A percentile compares a stretch with the other conserved stretches of the same genome.
Evolutionary conservation across 208 protist genomes (phyloP).

Genomic region (Leishmania gerbilli): DNA sequence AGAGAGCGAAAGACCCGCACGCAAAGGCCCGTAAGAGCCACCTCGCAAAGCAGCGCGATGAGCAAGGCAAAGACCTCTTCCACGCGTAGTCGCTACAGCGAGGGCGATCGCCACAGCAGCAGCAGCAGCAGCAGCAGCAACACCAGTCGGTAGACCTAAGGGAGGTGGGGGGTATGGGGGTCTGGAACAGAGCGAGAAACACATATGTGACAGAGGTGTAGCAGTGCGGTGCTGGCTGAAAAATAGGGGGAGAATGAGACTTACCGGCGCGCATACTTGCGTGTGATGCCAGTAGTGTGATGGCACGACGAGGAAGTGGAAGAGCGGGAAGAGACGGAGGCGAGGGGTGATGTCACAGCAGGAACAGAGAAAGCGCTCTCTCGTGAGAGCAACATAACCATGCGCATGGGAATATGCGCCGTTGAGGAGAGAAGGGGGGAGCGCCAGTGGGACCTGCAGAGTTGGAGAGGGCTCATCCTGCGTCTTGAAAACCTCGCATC

Average conservation of each 20-base stretch:
- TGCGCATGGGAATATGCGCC: background rate
- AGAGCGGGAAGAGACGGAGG: slow-evolving; percentile 1
- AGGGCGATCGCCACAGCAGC: background rate
- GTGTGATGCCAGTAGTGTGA: background rate
- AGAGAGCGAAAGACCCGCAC: background rate
- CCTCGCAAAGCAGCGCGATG: background rate
- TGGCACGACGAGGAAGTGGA: slow-evolving; percentile 2
- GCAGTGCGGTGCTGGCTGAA: background rate
- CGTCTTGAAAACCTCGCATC: background rate
- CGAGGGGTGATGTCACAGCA: background rate
- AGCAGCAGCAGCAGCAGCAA: background rate
- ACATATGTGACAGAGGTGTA: background rate
- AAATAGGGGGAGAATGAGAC: background rate
- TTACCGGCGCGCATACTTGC: background rate
- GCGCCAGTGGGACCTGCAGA: background rate
- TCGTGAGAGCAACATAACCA: background rate
- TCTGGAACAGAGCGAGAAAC: background rate
- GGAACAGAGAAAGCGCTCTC: background rate
- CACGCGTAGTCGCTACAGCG: background rate
- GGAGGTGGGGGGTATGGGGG: background rate
- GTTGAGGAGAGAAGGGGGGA: background rate
- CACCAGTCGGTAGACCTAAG: background rate
- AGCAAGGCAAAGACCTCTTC: background rate
- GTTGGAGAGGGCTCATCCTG: background rate
- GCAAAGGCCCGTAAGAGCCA: background rate